These are phyloP conservation scores for Fraxinus quadrangulata DNA, from an alignment of 257 asterid species.

Conservation along the genomic window DNA sequence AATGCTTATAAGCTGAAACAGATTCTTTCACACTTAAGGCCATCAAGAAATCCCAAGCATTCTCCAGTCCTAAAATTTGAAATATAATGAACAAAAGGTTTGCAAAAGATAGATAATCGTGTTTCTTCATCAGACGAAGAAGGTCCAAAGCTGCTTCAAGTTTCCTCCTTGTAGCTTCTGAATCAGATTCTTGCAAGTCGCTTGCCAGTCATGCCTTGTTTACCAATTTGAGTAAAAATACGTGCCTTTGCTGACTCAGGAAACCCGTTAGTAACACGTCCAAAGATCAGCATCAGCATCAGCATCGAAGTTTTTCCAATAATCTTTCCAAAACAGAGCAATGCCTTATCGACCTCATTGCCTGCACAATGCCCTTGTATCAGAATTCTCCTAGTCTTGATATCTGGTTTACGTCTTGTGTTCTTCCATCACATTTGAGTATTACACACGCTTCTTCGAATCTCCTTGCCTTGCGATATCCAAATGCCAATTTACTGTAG, in stretches of 20 bases:
- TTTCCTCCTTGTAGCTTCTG: conserved; percentile 64
- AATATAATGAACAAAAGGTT: conserved; percentile 61
- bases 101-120: conserved; percentile 66
- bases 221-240: conserved; percentile 78
- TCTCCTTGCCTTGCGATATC: conserved; percentile 67
- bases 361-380: conserved; percentile 72
- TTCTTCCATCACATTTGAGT: conserved; percentile 63
- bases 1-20: conserved; percentile 65
- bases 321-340: conserved; percentile 68
- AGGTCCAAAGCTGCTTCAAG: conserved; percentile 80
- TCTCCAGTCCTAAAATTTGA: conserved; percentile 70
- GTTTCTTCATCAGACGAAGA: conserved; percentile 76
- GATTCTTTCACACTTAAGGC: conserved; percentile 58
- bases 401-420: conserved; percentile 65
- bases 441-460: conserved; percentile 67
- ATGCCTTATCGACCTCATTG: conserved; percentile 60
- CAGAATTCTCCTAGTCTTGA: conserved; percentile 82
- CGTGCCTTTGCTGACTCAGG: conserved; percentile 42
- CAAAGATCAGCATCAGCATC: conserved; percentile 83
- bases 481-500: conserved; percentile 77
- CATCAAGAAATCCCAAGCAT: conserved; percentile 66
- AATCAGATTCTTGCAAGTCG: conserved; percentile 70
- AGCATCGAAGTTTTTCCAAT: conserved; percentile 59
- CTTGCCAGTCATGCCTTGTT: conserved; percentile 63
- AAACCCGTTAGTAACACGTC: conserved; percentile 73